Percentiles rank a stretch among this genome's conserved stretches.
Conservation (phyloP, 805 yeast species). For the Saturnispora gosingensis region DNA sequence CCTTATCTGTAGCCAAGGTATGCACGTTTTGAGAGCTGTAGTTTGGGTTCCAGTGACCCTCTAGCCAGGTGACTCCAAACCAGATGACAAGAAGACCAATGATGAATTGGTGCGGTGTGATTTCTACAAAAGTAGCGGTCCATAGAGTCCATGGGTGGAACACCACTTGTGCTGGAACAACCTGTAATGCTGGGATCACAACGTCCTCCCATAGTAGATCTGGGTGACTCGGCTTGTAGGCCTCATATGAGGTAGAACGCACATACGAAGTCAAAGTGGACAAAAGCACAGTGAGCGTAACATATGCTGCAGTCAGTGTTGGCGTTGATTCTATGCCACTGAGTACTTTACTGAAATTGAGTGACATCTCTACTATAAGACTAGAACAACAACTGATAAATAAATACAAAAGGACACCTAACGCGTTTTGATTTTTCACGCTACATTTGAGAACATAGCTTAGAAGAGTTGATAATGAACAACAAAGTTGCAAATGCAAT, state of each 20-base stretch:
- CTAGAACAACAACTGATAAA: neutral
- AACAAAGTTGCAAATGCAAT: too few species aligned
- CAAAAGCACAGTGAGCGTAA: slow-evolving; percentile 31
- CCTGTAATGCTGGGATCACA: slow-evolving; percentile 44
- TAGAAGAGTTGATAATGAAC: neutral
- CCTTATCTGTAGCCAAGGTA: slow-evolving; percentile 4
- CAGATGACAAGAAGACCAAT: slow-evolving; percentile 31
- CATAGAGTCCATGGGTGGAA: slow-evolving; percentile 57
- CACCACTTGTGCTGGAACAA: slow-evolving; percentile 50
- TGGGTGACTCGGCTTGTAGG: slow-evolving; percentile 14
- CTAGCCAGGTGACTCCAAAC: slow-evolving; percentile 37
- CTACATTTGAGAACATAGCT: neutral
- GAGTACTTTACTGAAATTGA: neutral
- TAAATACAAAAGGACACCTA: neutral
- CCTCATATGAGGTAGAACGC: slow-evolving; percentile 30
- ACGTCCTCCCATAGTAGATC: slow-evolving; percentile 32
- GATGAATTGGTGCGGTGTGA: slow-evolving; percentile 36
- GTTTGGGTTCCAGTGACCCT: slow-evolving; percentile 37
- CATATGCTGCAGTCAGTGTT: slow-evolving; percentile 31
- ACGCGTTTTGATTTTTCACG: neutral
- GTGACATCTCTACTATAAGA: neutral
- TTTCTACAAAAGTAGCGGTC: slow-evolving; percentile 58
- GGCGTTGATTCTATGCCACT: slow-evolving; percentile 4
- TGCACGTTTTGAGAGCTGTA: slow-evolving; percentile 1
- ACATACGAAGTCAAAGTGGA: slow-evolving; percentile 35